Evolutionary conservation across 1,284 basidiomycete genomes (phyloP).

Genomic region (Thecaphora thlaspeos): DNA sequence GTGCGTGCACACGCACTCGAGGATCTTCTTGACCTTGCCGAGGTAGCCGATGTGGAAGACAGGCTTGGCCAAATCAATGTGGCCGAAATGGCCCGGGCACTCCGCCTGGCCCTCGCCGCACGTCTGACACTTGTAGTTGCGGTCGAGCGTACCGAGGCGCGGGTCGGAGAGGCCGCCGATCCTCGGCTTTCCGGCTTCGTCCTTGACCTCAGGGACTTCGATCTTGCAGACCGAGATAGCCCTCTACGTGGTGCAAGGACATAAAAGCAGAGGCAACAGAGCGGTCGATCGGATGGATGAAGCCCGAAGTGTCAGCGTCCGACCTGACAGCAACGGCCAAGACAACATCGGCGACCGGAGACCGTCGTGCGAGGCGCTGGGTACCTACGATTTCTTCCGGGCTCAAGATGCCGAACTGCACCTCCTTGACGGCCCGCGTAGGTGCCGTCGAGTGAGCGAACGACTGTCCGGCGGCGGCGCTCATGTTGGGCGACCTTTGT

Average conservation of each 20-base stretch:
- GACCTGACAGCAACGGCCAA: no score
- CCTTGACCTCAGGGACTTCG: constrained; percentile 96
- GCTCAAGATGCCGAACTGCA: constrained; percentile 98
- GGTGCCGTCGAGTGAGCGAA: constrained; percentile 85
- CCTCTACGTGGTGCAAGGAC: constrained; percentile 64
- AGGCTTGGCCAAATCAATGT: constrained; percentile 93
- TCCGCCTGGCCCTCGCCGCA: constrained; percentile 73
- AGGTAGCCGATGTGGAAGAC: constrained; percentile 98
- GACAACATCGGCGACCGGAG: no score
- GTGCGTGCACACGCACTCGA: constrained; percentile 97
- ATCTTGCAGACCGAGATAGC: constrained; percentile 96
- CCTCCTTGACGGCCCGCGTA: constrained; percentile 78
- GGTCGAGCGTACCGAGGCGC: constrained; percentile 93
- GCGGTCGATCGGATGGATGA: no score
- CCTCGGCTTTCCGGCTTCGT: constrained; percentile 83
- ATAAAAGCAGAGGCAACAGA: no score
- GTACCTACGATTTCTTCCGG: constrained; percentile 85
- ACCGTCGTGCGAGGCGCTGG: no score
- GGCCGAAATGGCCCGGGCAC: constrained; percentile 92
- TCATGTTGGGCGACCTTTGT: no score
- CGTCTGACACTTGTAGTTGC: constrained; percentile 99
- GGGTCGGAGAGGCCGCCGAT: constrained; percentile 92
- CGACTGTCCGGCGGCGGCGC: constrained; percentile 43
- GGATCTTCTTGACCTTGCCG: constrained; percentile 98
- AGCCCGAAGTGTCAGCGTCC: no score